A percentile compares a stretch with the other conserved stretches of the same genome.
phyloP scores from a whole-genome alignment of 352 stramenopile genomes.

The Phytophthora ohioensis region DNA sequence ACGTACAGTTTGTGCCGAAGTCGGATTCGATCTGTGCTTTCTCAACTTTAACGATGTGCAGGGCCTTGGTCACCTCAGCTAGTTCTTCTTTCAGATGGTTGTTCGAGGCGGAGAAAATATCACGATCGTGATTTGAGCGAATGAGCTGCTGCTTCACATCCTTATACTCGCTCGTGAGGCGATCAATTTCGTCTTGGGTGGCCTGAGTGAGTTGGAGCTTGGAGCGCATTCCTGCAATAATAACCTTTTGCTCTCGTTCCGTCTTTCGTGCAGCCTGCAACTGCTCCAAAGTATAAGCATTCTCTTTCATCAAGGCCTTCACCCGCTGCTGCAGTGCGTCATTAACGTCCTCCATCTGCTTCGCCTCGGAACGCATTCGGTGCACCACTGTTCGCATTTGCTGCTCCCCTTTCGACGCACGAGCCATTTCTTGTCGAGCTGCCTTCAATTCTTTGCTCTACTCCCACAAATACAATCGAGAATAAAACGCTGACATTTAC shows the following conservation, averaged over 20 bases:
- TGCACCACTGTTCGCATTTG: conserved; percentile 76
- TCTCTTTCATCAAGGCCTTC: conserved; percentile 81
- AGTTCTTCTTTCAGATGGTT: conserved; percentile 83
- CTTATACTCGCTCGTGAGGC: conserved; percentile 63
- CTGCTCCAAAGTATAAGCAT: conserved; percentile 80
- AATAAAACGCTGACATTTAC: neutral
- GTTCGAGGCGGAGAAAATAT: conserved; percentile 81
- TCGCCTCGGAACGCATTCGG: conserved; percentile 69
- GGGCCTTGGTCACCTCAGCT: conserved; percentile 64
- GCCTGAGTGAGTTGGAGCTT: conserved; percentile 77
- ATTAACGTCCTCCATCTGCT: conserved; percentile 78
- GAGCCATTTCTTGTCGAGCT: conserved; percentile 69
- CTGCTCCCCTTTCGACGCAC: conserved; percentile 73
- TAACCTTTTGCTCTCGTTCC: conserved; percentile 80
- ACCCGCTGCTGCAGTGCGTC: conserved; percentile 80
- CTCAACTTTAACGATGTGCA: conserved; percentile 73
- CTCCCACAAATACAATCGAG: neutral
- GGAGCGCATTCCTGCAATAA: conserved; percentile 64
- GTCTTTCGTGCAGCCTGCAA: conserved; percentile 71
- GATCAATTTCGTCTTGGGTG: conserved; percentile 75
- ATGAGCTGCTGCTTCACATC: conserved; percentile 75
- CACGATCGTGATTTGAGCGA: conserved; percentile 73
- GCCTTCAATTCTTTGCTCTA: conserved; percentile 76
- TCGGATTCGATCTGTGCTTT: conserved; percentile 80
- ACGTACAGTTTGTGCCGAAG: conserved; percentile 70